Conservation (phyloP, 2,329 filamentous ascomycete species). For the Colletotrichum brevisporum region DNA sequence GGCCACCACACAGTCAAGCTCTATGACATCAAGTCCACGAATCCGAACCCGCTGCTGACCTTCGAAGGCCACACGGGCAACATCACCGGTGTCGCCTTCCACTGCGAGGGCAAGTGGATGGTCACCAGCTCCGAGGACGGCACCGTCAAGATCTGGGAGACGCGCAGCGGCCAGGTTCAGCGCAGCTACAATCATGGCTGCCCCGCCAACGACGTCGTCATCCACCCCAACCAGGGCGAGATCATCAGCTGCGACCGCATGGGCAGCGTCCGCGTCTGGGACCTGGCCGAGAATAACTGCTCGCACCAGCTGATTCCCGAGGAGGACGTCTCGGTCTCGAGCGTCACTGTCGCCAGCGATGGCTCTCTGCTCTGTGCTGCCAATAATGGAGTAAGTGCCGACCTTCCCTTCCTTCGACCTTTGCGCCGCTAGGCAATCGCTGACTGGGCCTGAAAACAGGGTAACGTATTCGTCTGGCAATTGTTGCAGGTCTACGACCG, state of each 20-base stretch:
- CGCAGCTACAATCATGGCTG: slow-evolving; percentile 92
- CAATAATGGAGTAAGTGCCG: slow-evolving; percentile 81
- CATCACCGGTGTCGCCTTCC: slow-evolving; percentile 96
- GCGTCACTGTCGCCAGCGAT: slow-evolving; percentile 95
- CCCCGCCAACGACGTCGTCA: slow-evolving; percentile 98
- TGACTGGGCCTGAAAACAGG: slow-evolving; percentile 64
- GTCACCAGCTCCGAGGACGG: slow-evolving; percentile 97
- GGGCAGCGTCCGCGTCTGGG: slow-evolving; percentile 95
- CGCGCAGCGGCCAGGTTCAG: slow-evolving; percentile 86
- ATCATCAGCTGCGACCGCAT: slow-evolving; percentile 96
- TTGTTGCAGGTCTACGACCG: slow-evolving; percentile 87
- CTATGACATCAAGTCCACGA: slow-evolving; percentile 99
- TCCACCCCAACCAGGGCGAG: slow-evolving; percentile 98
- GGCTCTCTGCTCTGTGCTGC: slow-evolving; percentile 93
- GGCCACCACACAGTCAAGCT: slow-evolving; percentile 91
- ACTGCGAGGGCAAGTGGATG: slow-evolving; percentile 99
- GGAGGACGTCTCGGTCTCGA: slow-evolving; percentile 93
- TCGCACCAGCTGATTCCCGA: slow-evolving; percentile 96
- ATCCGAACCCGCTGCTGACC: slow-evolving; percentile 90
- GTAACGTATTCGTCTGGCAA: slow-evolving; percentile 97
- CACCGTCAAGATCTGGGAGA: slow-evolving; percentile 98
- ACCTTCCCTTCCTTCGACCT: neutral
- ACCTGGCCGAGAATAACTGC: slow-evolving; percentile 96
- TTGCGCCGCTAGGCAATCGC: neutral
- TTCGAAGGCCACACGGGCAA: slow-evolving; percentile 98